Conservation (phyloP, 352 stramenopile genomes). For the Pilasporangium apinafurcum region DNA sequence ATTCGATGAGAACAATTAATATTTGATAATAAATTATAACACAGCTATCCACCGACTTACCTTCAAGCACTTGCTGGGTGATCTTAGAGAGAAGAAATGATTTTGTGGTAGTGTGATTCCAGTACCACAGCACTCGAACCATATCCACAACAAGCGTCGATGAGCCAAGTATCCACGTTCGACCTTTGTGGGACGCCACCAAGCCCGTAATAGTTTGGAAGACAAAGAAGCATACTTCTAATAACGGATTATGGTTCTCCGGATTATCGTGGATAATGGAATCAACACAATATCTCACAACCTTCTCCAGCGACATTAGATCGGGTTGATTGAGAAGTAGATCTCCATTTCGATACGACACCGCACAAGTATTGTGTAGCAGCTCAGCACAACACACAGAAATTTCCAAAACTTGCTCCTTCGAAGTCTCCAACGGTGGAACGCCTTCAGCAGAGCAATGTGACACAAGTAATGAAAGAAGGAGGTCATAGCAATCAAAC, state of each 20-base stretch:
- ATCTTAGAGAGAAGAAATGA: constrained; percentile 59
- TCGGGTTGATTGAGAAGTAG: constrained; percentile 41
- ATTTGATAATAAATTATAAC: background rate
- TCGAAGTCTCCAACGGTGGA: constrained; percentile 30
- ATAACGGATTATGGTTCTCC: constrained; percentile 19
- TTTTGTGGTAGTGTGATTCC: constrained; percentile 40
- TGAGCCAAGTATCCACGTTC: constrained; percentile 55
- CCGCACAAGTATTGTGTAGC: constrained; percentile 57
- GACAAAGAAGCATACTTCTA: constrained; percentile 53
- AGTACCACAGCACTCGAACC: constrained; percentile 67
- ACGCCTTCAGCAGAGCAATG: constrained; percentile 52
- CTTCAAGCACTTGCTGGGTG: constrained; percentile 69
- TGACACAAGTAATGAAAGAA: constrained; percentile 45
- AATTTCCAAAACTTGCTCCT: constrained; percentile 44
- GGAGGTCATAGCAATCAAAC: constrained; percentile 63
- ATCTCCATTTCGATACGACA: constrained; percentile 49
- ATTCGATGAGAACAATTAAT: too few species aligned
- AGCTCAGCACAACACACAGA: constrained; percentile 58
- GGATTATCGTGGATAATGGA: constrained; percentile 34
- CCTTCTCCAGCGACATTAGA: constrained; percentile 49
- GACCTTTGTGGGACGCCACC: constrained; percentile 38
- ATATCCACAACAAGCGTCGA: constrained; percentile 66
- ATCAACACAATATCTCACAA: constrained; percentile 63
- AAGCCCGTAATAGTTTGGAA: constrained; percentile 70
- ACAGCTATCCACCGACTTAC: constrained; percentile 16